Conservation (phyloP, 768 basidiomycete species). For the Leccinum arenicola region DNA sequence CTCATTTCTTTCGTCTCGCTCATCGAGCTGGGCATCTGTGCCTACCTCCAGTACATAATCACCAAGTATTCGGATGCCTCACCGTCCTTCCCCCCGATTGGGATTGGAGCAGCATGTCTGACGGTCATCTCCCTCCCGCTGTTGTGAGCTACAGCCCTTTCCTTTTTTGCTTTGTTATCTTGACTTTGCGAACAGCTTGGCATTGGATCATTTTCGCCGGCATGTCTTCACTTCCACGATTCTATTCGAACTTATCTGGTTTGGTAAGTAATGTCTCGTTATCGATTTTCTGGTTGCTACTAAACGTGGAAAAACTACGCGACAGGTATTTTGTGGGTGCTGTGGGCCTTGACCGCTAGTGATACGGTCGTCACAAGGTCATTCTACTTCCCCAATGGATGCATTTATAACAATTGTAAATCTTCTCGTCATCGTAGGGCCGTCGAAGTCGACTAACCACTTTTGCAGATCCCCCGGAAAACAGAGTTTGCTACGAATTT, state of each 20-base stretch:
- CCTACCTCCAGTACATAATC: slow-evolving; percentile 14
- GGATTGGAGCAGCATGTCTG: slow-evolving; percentile 12
- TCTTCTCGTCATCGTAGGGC: background rate
- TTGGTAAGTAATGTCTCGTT: slow-evolving; percentile 16
- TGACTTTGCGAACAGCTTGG: slow-evolving; percentile 14
- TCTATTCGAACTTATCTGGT: slow-evolving; percentile 26
- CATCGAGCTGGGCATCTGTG: slow-evolving; percentile 23
- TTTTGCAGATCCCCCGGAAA: slow-evolving; percentile 7
- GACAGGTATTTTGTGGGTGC: slow-evolving; percentile 22
- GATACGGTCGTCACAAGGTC: slow-evolving; percentile 7
- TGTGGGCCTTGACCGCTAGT: slow-evolving; percentile 21
- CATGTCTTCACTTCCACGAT: slow-evolving; percentile 22
- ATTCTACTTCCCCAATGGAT: slow-evolving; percentile 18
- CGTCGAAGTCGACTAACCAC: background rate
- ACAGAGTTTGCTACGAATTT: slow-evolving; percentile 19
- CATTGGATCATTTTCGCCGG: slow-evolving; percentile 7
- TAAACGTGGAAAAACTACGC: background rate
- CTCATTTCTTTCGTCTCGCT: slow-evolving; percentile 15
- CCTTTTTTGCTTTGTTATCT: background rate
- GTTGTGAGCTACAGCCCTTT: slow-evolving; percentile 15
- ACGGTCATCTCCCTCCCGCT: slow-evolving; percentile 23
- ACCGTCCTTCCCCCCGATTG: slow-evolving; percentile 18
- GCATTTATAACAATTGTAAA: slow-evolving; percentile 10
- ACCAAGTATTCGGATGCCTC: background rate
- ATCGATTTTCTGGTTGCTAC: background rate